Percentiles rank a stretch among this genome's conserved stretches.
phyloP scores from a whole-genome alignment of 1,284 basidiomycete species.

The Tausonia pullulans region DNA sequence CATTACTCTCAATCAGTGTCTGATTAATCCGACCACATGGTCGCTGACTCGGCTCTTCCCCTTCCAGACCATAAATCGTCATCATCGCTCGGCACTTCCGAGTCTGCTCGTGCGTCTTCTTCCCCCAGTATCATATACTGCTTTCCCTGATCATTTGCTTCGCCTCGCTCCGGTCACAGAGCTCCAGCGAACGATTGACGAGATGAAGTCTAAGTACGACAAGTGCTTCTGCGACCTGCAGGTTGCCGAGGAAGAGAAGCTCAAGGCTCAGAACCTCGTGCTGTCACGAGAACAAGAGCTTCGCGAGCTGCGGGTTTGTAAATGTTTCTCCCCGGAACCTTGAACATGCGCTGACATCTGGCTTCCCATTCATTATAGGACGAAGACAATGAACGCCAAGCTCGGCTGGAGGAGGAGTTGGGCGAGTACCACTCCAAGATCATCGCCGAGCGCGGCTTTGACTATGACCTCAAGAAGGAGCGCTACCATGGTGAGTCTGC shows the following conservation, averaged over 20 bases:
- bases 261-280: conserved; percentile 8
- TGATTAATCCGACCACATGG: too few species aligned
- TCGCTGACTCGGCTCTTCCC: too few species aligned
- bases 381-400: conserved; percentile 8
- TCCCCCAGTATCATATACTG: neutral
- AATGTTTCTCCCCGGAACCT: too few species aligned
- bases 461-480: conserved; percentile 11
- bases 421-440: conserved; percentile 6
- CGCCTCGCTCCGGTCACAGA: neutral
- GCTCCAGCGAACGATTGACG: conserved; percentile 1
- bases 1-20: too few species aligned
- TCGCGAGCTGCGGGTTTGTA: conserved; percentile 3
- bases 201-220: conserved; percentile 8
- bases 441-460: conserved; percentile 7
- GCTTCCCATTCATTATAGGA: neutral
- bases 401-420: conserved; percentile 4
- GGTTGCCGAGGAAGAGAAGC: conserved; percentile 4
- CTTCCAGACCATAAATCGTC: too few species aligned
- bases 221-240: conserved; percentile 6
- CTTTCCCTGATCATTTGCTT: neutral
- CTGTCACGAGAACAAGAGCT: conserved; percentile 10
- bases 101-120: neutral
- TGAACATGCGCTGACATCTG: neutral
- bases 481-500: neutral
- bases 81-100: neutral